Base-by-base conservation (phyloP, 495 filamentous ascomycete genomes). In the Hypoxylon crocopeplum region DNA sequence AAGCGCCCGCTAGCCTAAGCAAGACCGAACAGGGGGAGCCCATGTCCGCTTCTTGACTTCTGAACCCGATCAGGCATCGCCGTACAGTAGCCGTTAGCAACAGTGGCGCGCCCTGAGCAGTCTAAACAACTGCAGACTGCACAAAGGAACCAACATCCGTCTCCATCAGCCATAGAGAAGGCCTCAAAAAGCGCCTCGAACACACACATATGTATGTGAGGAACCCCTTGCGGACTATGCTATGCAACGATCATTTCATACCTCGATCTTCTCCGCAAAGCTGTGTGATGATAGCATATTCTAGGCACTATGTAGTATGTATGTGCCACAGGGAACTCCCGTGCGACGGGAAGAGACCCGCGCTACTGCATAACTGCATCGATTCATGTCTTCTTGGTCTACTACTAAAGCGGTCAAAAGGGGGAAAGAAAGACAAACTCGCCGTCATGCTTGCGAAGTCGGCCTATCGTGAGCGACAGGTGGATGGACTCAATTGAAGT, bases 1-100 rank as follows among this genome's bases (percentile, higher is more conserved):
- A 70, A 70, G 68, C 68, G 68, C 68, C 66, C 56, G 56, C 32
- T 37, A 62, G 58, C 39, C 61, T 59, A 59, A 64, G 61, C 55
- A 64, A 45, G 55, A 50, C 8, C 44, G 55, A 25, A 36, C 50
- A 45, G 25, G 61, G 59, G 47, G 25, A 20, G 37, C 48, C 50
- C 50, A 50, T 56, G 46, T 59, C 49, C 32, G 21, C 38, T 44
- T 56, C 44, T 55, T 47, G 25, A 59, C 34, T 64, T 44, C 17
- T 51, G 41, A 54, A 40, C 55, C 61, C 55, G 55, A 59, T 64
- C 48, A 56, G 61, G 61, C 39, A 64, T 64, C 48, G 61, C 50
- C 50, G 36, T 48, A 56, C 37, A 56, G 60, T 20, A 59, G 57
- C 60, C 30, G 60, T 50, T 59, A 46, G 61, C 48, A 48, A 51